Base-by-base conservation (phyloP, 306 rosid genomes). In the Sindora glabra region DNA sequence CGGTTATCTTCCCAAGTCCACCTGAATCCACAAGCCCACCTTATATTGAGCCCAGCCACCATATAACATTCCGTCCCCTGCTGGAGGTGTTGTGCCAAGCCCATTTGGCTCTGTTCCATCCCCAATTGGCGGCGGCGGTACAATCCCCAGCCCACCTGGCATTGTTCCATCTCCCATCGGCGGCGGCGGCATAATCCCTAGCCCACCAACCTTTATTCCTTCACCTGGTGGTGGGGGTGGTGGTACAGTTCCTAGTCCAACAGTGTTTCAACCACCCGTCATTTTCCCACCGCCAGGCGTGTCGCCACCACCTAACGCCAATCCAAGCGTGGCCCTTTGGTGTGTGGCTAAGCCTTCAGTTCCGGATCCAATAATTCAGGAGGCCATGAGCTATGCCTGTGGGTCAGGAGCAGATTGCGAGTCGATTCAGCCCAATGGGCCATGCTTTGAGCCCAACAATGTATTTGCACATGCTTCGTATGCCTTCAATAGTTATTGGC, bases 331-430 rank as follows among this genome's bases (percentile, higher is more conserved):
- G 3, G 64, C 95, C 36, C 45, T 81, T 3, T 92, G 96, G 99
- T 92, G 96, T 49, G 96, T 89, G 67, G 97, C 90, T 6, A 86
- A 92, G 87, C 90, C 97, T 0, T 59, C 97, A 3, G 99, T 86
- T 27, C 99, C 99, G 0, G 99, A 89, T 72, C 99, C 97, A 19
- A 92, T 92, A 56, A 57, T 89, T 41, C 76, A 81, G 69, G 99
- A 92, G 65, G 99, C 99, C 8, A 89, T 92, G 99, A 84, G 80
- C 56, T 92, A 92, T 37, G 99, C 97, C 1, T 92, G 99, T 21
- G 87, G 86, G 66, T 82, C 94, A 1, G 99, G 90, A 48, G 99
- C 97, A 0, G 90, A 86, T 32, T 92, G 99, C 10, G 56, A 14
- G 24, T 69, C 97, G 0, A 73, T 92, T 65, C 73, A 19, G 71